These are phyloP conservation scores for Meyerozyma athensensis DNA, from an alignment of 1,139 yeast species.

Conservation along the genomic window DNA sequence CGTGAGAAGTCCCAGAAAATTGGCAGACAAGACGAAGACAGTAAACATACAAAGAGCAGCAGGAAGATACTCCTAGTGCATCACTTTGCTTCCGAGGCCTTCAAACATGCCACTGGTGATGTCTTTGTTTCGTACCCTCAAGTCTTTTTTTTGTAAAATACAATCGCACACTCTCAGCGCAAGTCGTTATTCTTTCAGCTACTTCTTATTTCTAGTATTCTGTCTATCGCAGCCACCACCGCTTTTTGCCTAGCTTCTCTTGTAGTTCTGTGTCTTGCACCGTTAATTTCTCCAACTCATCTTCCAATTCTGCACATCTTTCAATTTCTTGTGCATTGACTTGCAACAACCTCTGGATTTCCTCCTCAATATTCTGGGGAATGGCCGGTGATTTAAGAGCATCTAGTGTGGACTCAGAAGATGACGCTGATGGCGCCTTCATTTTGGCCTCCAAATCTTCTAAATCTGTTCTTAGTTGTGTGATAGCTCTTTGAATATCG, in stretches of 20 bases:
- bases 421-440: constrained; percentile 13
- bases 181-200: background rate
- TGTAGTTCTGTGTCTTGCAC: constrained; percentile 25
- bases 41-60: too few relatives aligned
- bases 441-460: constrained; percentile 45
- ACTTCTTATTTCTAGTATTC: background rate
- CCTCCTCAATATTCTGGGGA: constrained; percentile 40
- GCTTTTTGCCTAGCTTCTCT: constrained; percentile 24
- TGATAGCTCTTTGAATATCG: constrained; percentile 61
- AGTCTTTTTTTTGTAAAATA: constrained; percentile 2
- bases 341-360: constrained; percentile 42
- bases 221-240: constrained; percentile 30
- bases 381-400: constrained; percentile 24
- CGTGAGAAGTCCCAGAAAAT: background rate
- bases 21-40: too few relatives aligned
- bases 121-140: background rate
- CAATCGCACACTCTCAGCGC: background rate
- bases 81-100: too few relatives aligned
- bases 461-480: constrained; percentile 49
- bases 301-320: constrained; percentile 47
- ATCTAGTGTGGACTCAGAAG: constrained; percentile 10
- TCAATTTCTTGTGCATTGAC: constrained; percentile 60
- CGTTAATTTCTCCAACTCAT: constrained; percentile 32
- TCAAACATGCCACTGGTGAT: background rate
- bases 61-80: too few relatives aligned